Percentiles rank a stretch among this genome's conserved stretches.
Conservation (phyloP, 805 yeast species). For the Lipomyces sp. region DNA sequence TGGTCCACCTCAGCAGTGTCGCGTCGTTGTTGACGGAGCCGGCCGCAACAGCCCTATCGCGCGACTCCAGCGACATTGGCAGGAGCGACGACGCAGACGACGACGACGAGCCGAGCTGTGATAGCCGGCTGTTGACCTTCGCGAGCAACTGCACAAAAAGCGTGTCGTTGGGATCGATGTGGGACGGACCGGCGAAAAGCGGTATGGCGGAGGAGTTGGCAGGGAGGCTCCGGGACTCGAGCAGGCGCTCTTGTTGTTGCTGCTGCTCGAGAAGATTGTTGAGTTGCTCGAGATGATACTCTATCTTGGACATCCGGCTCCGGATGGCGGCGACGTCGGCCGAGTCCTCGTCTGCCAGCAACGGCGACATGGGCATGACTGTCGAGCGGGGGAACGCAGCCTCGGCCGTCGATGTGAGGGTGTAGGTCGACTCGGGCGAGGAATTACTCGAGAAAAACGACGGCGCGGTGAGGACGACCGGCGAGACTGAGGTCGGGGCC, state of each 20-base stretch:
- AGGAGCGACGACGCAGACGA: no score
- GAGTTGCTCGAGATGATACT: conserved; percentile 19
- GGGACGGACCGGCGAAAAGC: no score
- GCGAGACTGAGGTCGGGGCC: background rate
- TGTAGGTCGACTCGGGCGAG: no score
- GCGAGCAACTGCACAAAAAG: background rate
- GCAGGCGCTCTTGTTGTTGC: no score
- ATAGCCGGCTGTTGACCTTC: conserved; percentile 9
- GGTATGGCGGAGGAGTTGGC: no score
- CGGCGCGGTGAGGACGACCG: no score
- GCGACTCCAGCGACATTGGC: background rate
- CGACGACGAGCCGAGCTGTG: background rate
- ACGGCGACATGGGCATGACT: no score
- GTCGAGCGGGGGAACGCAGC: no score
- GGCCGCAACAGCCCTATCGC: background rate
- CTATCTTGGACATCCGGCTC: conserved; percentile 8
- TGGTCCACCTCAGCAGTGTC: conserved; percentile 12
- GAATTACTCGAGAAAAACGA: no score
- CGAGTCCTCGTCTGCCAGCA: background rate
- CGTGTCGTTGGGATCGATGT: no score
- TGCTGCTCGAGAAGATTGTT: conserved; percentile 12
- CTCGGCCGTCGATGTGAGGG: background rate
- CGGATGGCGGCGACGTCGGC: background rate
- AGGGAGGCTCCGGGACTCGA: no score
- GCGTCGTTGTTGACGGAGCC: background rate